A percentile compares a stretch with the other conserved stretches of the same genome.
Evolutionary conservation across 1,284 basidiomycete genomes (phyloP).

Genomic region (Naganishia cerealis): DNA sequence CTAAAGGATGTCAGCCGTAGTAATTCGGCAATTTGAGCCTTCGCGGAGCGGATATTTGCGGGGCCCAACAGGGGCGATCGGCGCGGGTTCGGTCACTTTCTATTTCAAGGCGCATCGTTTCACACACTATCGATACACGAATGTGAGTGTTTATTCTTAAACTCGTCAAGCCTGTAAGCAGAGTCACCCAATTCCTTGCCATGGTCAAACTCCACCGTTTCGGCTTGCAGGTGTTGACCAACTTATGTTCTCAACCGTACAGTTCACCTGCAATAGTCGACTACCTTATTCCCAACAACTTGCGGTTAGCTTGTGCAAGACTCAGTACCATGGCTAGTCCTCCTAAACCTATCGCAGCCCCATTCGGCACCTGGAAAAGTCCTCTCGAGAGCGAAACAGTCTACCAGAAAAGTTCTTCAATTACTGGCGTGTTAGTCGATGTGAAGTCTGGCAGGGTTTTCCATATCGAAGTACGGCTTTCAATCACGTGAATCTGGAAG

Average conservation of each 20-base stretch:
- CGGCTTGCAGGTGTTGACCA: constrained; percentile 13
- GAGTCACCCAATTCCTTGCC: background rate
- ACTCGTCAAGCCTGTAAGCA: background rate
- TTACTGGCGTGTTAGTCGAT: constrained; percentile 29
- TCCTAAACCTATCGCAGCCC: background rate
- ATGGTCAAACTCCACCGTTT: background rate
- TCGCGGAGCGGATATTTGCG: no score
- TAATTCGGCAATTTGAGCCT: no score
- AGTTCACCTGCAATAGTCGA: background rate
- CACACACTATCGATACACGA: no score
- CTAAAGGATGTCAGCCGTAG: no score
- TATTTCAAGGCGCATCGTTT: no score
- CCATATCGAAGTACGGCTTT: constrained; percentile 30
- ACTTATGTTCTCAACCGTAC: constrained; percentile 12
- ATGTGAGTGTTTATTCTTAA: no score
- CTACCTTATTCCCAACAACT: background rate
- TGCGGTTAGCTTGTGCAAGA: background rate
- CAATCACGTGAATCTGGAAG: background rate
- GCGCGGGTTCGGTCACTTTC: no score
- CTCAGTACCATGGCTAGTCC: constrained; percentile 16
- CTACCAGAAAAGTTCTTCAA: constrained; percentile 27
- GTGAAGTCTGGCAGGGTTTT: constrained; percentile 27
- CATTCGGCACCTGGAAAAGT: constrained; percentile 32
- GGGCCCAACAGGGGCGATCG: no score
- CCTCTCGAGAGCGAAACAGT: constrained; percentile 31